Conservation (phyloP, 176 grass and related monocot species). For the Carex myosuroides region DNA sequence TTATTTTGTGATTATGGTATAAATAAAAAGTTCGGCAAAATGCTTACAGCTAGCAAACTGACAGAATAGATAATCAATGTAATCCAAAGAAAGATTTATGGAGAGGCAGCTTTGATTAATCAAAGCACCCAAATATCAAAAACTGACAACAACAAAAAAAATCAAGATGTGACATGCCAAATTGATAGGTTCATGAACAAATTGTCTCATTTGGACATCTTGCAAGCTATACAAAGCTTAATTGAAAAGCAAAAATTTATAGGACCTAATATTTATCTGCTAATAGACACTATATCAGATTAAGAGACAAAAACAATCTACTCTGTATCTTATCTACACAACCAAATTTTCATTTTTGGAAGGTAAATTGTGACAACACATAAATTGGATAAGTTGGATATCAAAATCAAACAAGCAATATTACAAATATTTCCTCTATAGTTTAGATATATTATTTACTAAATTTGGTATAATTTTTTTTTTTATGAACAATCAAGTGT, state of each 20-base stretch:
- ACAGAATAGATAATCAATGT: not conserved
- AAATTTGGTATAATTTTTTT: not conserved
- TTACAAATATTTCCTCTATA: not conserved
- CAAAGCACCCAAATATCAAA: not conserved
- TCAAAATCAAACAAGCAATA: too few species aligned
- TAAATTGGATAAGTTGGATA: too few species aligned
- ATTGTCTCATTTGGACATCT: not conserved
- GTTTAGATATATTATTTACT: not conserved
- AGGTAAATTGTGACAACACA: too few species aligned
- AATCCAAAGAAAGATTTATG: not conserved
- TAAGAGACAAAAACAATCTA: too few species aligned
- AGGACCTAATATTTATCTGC: not conserved
- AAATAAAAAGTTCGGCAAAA: not conserved
- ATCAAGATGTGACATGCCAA: not conserved
- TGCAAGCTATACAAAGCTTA: not conserved
- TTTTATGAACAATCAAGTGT: not conserved
- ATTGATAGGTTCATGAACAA: not conserved
- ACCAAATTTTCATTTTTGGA: too few species aligned
- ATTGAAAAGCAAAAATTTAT: not conserved
- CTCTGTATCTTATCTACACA: too few species aligned
- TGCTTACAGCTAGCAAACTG: not conserved
- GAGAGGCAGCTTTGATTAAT: not conserved
- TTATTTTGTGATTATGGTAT: too few species aligned
- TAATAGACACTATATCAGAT: not conserved
- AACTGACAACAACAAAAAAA: not conserved